Conservation (phyloP, 306 rosid genomes). For the Dryas drummondii region DNA sequence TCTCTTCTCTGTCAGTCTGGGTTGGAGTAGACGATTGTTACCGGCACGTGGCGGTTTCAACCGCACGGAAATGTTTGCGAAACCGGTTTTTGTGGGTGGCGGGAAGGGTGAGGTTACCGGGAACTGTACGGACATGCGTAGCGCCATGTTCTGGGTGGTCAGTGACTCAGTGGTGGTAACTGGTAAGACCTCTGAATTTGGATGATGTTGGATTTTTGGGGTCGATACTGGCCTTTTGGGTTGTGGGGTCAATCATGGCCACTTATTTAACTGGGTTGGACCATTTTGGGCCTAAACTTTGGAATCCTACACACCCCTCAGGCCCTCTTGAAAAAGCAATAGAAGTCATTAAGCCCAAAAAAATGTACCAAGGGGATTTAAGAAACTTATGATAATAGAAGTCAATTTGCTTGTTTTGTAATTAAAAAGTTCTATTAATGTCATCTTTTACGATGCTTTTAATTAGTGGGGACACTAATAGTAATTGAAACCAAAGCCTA, state of each 20-base stretch:
- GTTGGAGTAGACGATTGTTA: conserved; percentile 1
- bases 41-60: conserved; percentile 19
- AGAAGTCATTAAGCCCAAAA: too few relatives aligned
- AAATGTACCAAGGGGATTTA: too few relatives aligned
- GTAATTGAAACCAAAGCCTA: too few relatives aligned
- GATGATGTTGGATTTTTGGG: conserved; percentile 17
- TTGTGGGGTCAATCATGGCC: background rate
- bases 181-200: conserved; percentile 1
- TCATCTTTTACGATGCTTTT: too few relatives aligned
- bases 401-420: too few relatives aligned
- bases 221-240: background rate
- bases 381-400: too few relatives aligned
- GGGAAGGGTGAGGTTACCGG: conserved; percentile 24
- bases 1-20: conserved; percentile 4
- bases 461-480: too few relatives aligned
- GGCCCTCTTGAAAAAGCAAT: background rate
- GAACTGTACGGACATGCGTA: conserved; percentile 20
- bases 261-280: background rate
- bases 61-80: background rate
- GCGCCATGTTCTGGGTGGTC: conserved; percentile 23
- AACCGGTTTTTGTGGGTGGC: conserved; percentile 10
- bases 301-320: background rate
- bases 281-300: background rate
- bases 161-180: background rate
- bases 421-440: too few relatives aligned